These are phyloP conservation scores for Cyathus striatus DNA, from an alignment of 768 basidiomycete genomes.

Conservation along the genomic window DNA sequence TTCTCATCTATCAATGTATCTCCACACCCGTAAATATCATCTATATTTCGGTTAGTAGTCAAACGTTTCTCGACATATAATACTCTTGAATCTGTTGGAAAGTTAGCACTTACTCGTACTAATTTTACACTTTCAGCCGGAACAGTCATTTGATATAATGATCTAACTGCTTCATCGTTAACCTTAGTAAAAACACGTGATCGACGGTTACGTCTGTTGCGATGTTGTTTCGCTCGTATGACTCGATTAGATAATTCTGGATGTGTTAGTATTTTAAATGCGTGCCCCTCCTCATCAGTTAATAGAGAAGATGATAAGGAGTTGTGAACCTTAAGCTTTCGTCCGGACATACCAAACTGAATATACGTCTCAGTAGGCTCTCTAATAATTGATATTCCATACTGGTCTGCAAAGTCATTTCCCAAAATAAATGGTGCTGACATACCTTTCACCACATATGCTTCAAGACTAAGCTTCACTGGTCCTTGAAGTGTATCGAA, in stretches of 20 bases:
- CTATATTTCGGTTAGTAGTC: background rate
- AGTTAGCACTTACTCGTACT: constrained; percentile 3
- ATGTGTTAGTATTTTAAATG: constrained; percentile 2
- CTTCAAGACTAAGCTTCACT: no score
- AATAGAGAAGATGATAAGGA: background rate
- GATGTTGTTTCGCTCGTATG: background rate
- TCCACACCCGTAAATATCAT: constrained; percentile 6
- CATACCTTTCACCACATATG: constrained; percentile 24
- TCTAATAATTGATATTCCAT: constrained; percentile 20
- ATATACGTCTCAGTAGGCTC: constrained; percentile 3
- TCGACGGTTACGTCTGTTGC: background rate
- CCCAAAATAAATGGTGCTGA: constrained; percentile 23
- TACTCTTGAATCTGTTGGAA: background rate
- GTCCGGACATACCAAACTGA: constrained; percentile 5
- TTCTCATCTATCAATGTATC: constrained; percentile 10
- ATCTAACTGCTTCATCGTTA: constrained; percentile 1
- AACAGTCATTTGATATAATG: constrained; percentile 3
- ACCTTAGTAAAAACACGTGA: background rate
- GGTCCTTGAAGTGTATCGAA: no score
- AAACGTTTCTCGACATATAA: constrained; percentile 12
- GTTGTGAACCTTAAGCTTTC: constrained; percentile 3
- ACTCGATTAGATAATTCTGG: background rate
- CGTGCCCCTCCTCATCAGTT: constrained; percentile 1
- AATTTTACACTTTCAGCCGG: constrained; percentile 7
- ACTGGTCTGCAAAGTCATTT: constrained; percentile 26